Evolutionary conservation across 768 basidiomycete species (phyloP).

Genomic region (Lepiota subincarnata): DNA sequence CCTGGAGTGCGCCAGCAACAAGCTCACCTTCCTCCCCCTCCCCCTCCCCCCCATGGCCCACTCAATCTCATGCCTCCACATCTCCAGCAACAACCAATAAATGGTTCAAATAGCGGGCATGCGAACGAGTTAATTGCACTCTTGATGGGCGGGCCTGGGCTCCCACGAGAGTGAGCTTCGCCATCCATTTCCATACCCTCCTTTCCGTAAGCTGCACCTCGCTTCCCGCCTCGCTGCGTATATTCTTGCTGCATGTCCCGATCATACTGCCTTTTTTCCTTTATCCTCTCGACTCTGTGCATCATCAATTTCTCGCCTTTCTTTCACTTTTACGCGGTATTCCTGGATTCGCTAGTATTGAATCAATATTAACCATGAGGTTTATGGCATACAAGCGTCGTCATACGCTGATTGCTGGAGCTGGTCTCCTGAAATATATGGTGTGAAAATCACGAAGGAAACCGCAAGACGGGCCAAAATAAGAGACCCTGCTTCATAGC

Average conservation of each 20-base stretch:
- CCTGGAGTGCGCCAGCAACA: conserved; percentile 49
- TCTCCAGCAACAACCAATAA: conserved; percentile 53
- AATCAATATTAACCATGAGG: conserved; percentile 3
- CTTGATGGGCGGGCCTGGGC: conserved; percentile 68
- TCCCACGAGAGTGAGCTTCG: conserved; percentile 54
- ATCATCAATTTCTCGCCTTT: conserved; percentile 4
- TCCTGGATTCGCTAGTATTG: conserved; percentile 9
- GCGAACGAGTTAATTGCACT: conserved; percentile 80
- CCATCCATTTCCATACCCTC: background rate
- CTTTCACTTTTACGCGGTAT: conserved; percentile 5
- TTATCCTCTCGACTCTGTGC: background rate
- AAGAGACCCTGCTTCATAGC: too few relatives aligned
- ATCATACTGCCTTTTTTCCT: background rate
- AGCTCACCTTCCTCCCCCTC: conserved; percentile 56
- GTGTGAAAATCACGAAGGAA: background rate
- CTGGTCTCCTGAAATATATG: background rate
- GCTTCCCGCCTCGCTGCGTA: conserved; percentile 3
- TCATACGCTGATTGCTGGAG: background rate
- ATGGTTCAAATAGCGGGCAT: conserved; percentile 48
- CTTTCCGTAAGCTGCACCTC: conserved; percentile 1
- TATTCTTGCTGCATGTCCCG: conserved; percentile 10
- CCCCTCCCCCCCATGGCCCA: conserved; percentile 34
- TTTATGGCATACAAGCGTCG: background rate
- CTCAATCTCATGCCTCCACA: conserved; percentile 40
- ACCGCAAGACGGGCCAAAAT: background rate